A percentile compares a stretch with the other conserved stretches of the same genome.
These are phyloP conservation scores for Ceratocystis harringtonii DNA, from an alignment of 2,329 filamentous ascomycete species.

Conservation along the genomic window DNA sequence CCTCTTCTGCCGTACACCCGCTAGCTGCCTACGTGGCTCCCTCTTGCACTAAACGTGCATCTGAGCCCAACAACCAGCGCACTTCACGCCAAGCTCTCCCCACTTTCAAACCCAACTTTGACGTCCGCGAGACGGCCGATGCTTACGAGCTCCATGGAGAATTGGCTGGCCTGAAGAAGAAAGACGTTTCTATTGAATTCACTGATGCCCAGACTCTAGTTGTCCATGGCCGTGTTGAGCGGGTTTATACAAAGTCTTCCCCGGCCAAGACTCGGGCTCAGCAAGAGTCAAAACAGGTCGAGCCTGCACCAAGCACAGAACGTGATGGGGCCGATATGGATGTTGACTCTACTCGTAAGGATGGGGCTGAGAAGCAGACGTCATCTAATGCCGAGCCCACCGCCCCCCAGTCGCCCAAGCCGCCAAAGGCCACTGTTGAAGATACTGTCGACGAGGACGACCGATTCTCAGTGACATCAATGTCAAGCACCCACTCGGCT, in stretches of 20 bases:
- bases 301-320: conserved; percentile 27
- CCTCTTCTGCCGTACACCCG: neutral
- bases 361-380: neutral
- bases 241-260: conserved; percentile 34
- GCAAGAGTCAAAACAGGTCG: neutral
- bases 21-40: conserved; percentile 1
- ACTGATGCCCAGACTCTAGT: conserved; percentile 58
- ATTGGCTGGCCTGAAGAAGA: conserved; percentile 59
- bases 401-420: conserved; percentile 23
- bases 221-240: conserved; percentile 55
- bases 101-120: conserved; percentile 62
- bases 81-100: conserved; percentile 24
- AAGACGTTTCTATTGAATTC: conserved; percentile 65
- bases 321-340: conserved; percentile 32
- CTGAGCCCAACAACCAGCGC: neutral
- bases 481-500: conserved; percentile 18
- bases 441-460: conserved; percentile 30
- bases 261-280: conserved; percentile 20
- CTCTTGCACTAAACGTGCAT: neutral
- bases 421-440: conserved; percentile 49
- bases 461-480: conserved; percentile 20
- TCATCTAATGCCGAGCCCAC: conserved; percentile 14
- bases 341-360: conserved; percentile 26
- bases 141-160: conserved; percentile 67
- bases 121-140: conserved; percentile 54